Percentiles rank a stretch among this genome's conserved stretches.
Evolutionary conservation across 2,329 filamentous ascomycete species (phyloP).

Genomic region (Akanthomyces dipterigenus): DNA sequence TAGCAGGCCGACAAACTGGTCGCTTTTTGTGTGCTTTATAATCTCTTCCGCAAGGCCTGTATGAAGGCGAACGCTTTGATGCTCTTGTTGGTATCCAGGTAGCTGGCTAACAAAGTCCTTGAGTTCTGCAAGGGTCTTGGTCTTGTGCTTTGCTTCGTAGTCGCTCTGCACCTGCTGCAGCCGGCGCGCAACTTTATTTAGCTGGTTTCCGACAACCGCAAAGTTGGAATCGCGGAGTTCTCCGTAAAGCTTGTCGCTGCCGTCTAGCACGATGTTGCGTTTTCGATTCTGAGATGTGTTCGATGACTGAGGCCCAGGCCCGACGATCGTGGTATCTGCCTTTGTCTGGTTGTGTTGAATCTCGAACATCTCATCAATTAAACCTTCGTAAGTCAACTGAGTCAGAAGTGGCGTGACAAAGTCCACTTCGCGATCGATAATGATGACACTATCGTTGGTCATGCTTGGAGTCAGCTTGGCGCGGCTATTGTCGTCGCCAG

Average conservation of each 20-base stretch:
- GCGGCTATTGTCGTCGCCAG: constrained; percentile 53
- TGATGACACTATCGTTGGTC: constrained; percentile 81
- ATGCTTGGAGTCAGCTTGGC: constrained; percentile 77
- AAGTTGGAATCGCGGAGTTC: constrained; percentile 91
- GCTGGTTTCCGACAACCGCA: constrained; percentile 78
- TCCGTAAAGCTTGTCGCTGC: constrained; percentile 80
- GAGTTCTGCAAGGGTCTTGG: constrained; percentile 84
- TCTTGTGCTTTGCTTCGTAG: constrained; percentile 83
- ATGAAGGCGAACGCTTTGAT: constrained; percentile 86
- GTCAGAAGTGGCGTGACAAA: constrained; percentile 88
- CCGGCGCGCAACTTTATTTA: constrained; percentile 86
- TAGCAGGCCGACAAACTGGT: constrained; percentile 78
- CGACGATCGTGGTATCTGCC: constrained; percentile 83
- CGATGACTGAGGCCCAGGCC: constrained; percentile 58
- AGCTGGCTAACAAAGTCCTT: constrained; percentile 93
- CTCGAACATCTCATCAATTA: constrained; percentile 88
- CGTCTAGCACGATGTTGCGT: constrained; percentile 82
- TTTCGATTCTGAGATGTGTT: constrained; percentile 59
- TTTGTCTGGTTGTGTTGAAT: constrained; percentile 92
- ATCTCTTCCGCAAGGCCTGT: constrained; percentile 92
- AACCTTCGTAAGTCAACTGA: constrained; percentile 91
- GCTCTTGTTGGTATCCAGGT: constrained; percentile 86
- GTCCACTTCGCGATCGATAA: constrained; percentile 93
- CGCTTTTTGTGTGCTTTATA: constrained; percentile 83
- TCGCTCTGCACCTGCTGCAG: constrained; percentile 76